Base-by-base conservation (phyloP, 2,329 filamentous ascomycete species). In the Ceratocystis smalleyi region DNA sequence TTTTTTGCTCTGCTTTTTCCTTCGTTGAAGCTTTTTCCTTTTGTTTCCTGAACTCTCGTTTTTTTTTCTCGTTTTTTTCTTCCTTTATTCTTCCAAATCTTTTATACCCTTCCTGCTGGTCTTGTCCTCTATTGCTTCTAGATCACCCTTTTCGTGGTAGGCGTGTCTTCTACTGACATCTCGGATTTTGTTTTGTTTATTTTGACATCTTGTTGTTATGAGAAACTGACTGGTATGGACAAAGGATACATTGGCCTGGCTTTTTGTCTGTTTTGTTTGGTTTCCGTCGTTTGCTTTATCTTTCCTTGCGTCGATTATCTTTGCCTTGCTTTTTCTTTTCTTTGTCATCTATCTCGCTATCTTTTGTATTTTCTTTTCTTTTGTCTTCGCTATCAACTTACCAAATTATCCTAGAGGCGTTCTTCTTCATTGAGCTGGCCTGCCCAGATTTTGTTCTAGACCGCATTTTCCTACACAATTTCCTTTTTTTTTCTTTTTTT, bases 351-450 rank as follows among this genome's bases (percentile, higher is more conserved):
- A 49, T 49, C 22, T 49, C n/a, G 47, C 47, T 49, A 22, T 49
- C 47, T n/a, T 40, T 40, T 49, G 8, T 60, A 40, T 45, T 24
- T 43, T 45, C 32, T 59, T 43, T 47, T 47, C 32, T 59, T 43
- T 47, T 47, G n/a, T 59, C 43, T 59, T 63, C 32, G 61, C 17
- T n/a, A 43, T 61, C 45, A 6, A 24, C 35, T 35, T 27, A 17
- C 35, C 59, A 61, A 61, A 27, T 24, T 40, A 40, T 45, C 19
- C 59, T 45, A 30, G 40, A 61, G 59, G 43, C 32, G 40, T 30
- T 45, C 40, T 61, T 45, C 40, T 61, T 55, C 51, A 55, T 55
- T 61, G 59, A 61, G 40, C 59, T 55, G 51, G 51, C 51, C 51
- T 55, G 24, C 51, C 51, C 51, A 55, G 51, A 55, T 55, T 55